A percentile compares a stretch with the other conserved stretches of the same genome.
Conservation (phyloP, 1,139 yeast species). For the Zygoascus meyerae region DNA sequence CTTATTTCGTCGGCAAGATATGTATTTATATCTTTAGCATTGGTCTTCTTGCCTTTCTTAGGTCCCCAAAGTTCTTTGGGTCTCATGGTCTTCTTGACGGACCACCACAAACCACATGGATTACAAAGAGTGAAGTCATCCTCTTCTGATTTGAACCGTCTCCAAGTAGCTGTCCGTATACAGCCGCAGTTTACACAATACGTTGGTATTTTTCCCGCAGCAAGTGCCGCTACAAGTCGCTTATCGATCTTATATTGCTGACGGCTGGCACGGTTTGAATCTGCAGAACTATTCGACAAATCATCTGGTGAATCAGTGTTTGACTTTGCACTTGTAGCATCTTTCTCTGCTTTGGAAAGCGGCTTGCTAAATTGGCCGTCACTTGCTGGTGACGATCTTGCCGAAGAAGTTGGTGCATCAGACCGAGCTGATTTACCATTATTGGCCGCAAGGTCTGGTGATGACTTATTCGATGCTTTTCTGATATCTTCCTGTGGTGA, state of each 20-base stretch:
- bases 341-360: too few species aligned
- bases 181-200: constrained; percentile 37
- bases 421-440: neutral
- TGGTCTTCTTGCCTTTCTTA: constrained; percentile 5
- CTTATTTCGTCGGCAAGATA: constrained; percentile 4
- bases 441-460: neutral
- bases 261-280: constrained; percentile 3
- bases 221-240: constrained; percentile 18
- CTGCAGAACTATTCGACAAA: neutral
- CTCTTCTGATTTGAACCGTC: constrained; percentile 24
- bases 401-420: neutral
- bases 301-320: too few species aligned
- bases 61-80: constrained; percentile 32
- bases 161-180: constrained; percentile 35
- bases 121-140: constrained; percentile 28
- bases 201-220: constrained; percentile 23
- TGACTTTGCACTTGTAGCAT: too few species aligned
- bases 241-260: constrained; percentile 16
- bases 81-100: constrained; percentile 30
- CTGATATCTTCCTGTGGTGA: neutral
- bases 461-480: neutral
- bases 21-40: constrained; percentile 6
- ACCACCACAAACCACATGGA: constrained; percentile 36
- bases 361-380: neutral
- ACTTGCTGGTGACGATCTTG: neutral